These are phyloP conservation scores for Pseudohyphozyma bogoriensis DNA, from an alignment of 768 basidiomycete species.

Conservation along the genomic window DNA sequence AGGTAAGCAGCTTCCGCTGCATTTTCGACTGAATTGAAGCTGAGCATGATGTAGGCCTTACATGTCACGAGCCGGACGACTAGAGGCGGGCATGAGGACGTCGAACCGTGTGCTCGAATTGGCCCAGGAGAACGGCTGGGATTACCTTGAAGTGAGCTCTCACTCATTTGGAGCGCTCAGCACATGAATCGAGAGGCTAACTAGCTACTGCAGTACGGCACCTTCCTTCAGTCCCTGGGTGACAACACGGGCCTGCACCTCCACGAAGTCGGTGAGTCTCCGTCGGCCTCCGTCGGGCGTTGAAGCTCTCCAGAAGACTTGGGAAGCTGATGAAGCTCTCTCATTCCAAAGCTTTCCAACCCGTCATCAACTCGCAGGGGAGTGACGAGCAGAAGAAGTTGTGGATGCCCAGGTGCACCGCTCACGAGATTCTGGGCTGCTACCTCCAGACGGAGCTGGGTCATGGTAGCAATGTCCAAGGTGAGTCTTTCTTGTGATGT, in stretches of 20 bases:
- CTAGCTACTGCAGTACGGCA: slow-evolving; percentile 34
- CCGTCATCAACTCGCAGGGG: slow-evolving; percentile 56
- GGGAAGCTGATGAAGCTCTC: slow-evolving; percentile 32
- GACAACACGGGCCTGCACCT: slow-evolving; percentile 50
- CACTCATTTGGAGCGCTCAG: neutral
- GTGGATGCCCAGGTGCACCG: slow-evolving; percentile 47
- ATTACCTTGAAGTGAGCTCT: slow-evolving; percentile 6
- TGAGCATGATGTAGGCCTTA: neutral
- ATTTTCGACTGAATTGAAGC: neutral
- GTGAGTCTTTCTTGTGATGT: too few species aligned
- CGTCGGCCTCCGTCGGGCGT: neutral
- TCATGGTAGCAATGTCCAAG: slow-evolving; percentile 21
- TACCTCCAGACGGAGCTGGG: slow-evolving; percentile 52
- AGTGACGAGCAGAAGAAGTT: slow-evolving; percentile 48
- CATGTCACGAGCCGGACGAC: slow-evolving; percentile 48
- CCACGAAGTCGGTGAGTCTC: slow-evolving; percentile 36
- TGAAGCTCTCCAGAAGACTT: neutral
- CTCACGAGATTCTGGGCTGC: slow-evolving; percentile 51
- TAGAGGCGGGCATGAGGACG: slow-evolving; percentile 49
- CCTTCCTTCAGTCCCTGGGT: slow-evolving; percentile 44
- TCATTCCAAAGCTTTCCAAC: slow-evolving; percentile 48
- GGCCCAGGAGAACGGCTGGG: slow-evolving; percentile 42
- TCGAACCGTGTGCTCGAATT: slow-evolving; percentile 53
- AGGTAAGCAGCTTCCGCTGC: neutral
- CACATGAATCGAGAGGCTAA: neutral